Evolutionary conservation across 208 protist genomes (phyloP).

Genomic region (Acanthamoeba quina): DNA sequence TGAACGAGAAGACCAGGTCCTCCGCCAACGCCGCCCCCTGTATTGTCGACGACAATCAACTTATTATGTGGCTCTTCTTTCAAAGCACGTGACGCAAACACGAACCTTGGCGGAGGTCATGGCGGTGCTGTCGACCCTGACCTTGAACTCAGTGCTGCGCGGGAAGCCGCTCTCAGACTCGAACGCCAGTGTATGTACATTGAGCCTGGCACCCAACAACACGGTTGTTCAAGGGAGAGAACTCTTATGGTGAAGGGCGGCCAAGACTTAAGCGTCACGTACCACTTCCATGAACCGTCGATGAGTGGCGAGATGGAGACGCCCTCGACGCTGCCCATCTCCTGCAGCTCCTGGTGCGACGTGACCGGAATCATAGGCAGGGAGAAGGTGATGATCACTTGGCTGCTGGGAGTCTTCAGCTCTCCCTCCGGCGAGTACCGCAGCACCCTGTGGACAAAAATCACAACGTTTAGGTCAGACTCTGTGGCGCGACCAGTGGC

Average conservation of each 20-base stretch:
- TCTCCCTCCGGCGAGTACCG: not conserved
- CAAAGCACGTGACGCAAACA: not conserved
- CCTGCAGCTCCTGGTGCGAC: conserved; percentile 45
- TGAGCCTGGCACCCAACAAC: not conserved
- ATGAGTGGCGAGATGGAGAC: not conserved
- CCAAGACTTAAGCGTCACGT: not conserved
- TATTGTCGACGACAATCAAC: not conserved
- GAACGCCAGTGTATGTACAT: not conserved
- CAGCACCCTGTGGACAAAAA: not conserved
- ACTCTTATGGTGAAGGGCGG: no score
- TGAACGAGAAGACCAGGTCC: conserved; percentile 46
- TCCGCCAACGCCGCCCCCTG: not conserved
- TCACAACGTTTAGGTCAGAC: not conserved
- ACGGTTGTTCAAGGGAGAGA: not conserved
- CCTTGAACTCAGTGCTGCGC: not conserved
- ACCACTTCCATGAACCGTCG: conserved; percentile 13
- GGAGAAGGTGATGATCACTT: conserved; percentile 41
- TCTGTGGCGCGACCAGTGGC: not conserved
- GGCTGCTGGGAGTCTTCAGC: not conserved
- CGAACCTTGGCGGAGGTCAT: not conserved
- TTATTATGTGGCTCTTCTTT: not conserved
- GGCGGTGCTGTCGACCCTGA: not conserved
- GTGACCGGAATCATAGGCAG: conserved; percentile 34
- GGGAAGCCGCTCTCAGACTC: conserved; percentile 22
- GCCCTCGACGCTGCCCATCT: conserved; percentile 15